A percentile compares a stretch with the other conserved stretches of the same genome.
Evolutionary conservation across 257 asterid genomes (phyloP).

Genomic region (Solanum peruvianum): DNA sequence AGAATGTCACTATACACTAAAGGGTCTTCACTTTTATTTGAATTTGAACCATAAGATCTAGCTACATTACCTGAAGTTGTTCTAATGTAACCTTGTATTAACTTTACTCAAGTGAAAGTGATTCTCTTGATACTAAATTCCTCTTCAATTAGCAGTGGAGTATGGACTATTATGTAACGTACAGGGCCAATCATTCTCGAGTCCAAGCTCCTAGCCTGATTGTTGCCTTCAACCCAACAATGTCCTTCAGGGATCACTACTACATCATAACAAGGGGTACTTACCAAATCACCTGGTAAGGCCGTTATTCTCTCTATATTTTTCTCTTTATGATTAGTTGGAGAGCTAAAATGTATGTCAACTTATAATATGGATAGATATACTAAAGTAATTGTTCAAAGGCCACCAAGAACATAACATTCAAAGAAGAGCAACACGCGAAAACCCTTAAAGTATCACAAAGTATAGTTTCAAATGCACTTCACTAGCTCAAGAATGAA

Average conservation of each 20-base stretch:
- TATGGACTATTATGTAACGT: constrained; percentile 1
- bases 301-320: constrained; percentile 60
- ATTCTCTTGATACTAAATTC: not conserved
- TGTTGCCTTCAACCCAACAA: constrained; percentile 94
- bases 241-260: constrained; percentile 68
- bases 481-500: not conserved
- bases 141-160: not conserved
- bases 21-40: not conserved
- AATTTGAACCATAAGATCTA: not conserved
- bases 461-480: not conserved
- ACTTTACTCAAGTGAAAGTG: not conserved
- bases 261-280: constrained; percentile 30
- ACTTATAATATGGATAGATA: not conserved
- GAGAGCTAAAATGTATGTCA: constrained; percentile 39
- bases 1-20: not conserved
- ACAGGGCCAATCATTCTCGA: constrained; percentile 77
- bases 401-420: not conserved
- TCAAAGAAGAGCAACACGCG: not conserved
- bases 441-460: not conserved
- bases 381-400: not conserved
- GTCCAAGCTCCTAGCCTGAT: constrained; percentile 54
- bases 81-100: not conserved
- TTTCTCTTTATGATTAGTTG: constrained; percentile 46
- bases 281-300: constrained; percentile 73
- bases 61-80: not conserved